These are phyloP conservation scores for Sporothrix curviconia DNA, from an alignment of 2,329 filamentous ascomycete species.

Conservation along the genomic window DNA sequence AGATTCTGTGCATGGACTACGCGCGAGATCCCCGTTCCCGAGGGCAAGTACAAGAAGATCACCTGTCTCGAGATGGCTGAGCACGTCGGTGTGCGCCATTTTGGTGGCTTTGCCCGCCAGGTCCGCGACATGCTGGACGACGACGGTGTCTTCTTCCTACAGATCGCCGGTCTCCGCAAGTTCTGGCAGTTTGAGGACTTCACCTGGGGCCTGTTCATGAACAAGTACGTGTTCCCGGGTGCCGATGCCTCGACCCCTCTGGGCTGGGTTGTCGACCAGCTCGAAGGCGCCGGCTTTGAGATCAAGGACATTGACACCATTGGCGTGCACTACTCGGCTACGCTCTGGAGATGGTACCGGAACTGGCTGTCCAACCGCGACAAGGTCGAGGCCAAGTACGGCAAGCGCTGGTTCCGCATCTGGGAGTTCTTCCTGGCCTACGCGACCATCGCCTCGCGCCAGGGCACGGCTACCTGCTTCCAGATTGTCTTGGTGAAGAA, in stretches of 20 bases:
- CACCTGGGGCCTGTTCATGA: constrained; percentile 98
- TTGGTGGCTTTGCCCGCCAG: constrained; percentile 73
- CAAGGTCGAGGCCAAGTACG: constrained; percentile 92
- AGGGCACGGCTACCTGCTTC: constrained; percentile 78
- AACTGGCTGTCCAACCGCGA: constrained; percentile 96
- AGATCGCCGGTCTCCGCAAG: constrained; percentile 90
- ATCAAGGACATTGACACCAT: constrained; percentile 89
- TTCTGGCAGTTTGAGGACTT: constrained; percentile 97
- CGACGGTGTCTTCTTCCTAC: constrained; percentile 91
- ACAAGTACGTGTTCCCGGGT: constrained; percentile 98
- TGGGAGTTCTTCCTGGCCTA: constrained; percentile 90
- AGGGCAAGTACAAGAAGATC: constrained; percentile 84
- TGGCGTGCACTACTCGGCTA: constrained; percentile 94
- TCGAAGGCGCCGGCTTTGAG: constrained; percentile 84
- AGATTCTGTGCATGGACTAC: constrained; percentile 94
- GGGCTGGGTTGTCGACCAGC: constrained; percentile 74
- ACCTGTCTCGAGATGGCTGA: constrained; percentile 98
- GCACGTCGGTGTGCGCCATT: constrained; percentile 92
- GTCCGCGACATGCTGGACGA: constrained; percentile 94
- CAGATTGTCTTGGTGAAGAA: constrained; percentile 87
- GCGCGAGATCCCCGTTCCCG: constrained; percentile 79
- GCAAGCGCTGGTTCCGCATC: constrained; percentile 90
- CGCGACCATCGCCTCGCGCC: constrained; percentile 75
- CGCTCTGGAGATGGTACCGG: constrained; percentile 95
- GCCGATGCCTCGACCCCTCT: constrained; percentile 93